Evolutionary conservation across 345 rosid species (phyloP).

Genomic region (Eucalyptus fibrosa): DNA sequence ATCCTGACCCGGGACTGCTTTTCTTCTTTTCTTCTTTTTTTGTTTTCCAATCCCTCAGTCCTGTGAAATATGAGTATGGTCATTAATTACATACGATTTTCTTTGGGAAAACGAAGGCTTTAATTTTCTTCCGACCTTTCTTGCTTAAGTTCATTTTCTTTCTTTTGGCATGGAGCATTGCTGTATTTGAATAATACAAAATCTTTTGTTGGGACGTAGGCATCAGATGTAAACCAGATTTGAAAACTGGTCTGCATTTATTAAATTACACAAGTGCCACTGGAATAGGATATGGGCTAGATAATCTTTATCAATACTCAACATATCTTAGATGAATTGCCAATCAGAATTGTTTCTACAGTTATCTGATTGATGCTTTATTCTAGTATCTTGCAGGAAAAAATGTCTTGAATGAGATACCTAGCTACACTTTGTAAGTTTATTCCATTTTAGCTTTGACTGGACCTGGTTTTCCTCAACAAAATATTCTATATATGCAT

Average conservation of each 20-base stretch:
- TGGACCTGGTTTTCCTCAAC: background rate
- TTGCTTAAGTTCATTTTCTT: background rate
- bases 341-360: background rate
- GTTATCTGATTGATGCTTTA: constrained; percentile 6
- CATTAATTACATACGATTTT: background rate
- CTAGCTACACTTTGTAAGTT: constrained; percentile 62
- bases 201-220: background rate
- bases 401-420: constrained; percentile 50
- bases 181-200: background rate
- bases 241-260: background rate
- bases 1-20: background rate
- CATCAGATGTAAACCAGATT: background rate
- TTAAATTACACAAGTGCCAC: background rate
- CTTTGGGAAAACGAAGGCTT: background rate
- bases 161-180: background rate
- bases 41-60: background rate
- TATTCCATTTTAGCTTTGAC: background rate
- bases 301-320: background rate
- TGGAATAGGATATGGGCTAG: background rate
- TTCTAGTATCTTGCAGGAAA: constrained; percentile 61
- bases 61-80: background rate
- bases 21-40: background rate
- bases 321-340: background rate
- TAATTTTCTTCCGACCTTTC: background rate
- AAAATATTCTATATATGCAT: background rate